phyloP scores from a whole-genome alignment of 805 yeast species.

The Spathaspora hagerdaliae region DNA sequence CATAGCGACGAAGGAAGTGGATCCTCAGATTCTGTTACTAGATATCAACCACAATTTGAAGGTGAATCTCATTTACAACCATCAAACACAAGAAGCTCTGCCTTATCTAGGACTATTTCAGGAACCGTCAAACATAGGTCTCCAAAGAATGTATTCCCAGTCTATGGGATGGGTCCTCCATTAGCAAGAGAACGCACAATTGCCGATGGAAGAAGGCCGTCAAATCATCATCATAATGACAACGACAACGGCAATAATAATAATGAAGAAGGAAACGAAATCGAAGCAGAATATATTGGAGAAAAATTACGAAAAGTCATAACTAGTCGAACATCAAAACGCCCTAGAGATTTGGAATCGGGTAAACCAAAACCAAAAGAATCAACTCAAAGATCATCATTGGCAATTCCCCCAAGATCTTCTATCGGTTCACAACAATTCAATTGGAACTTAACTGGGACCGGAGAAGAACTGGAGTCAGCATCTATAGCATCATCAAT shows the following conservation, averaged over 20 bases:
- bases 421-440: background rate
- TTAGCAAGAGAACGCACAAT: constrained; percentile 52
- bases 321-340: constrained; percentile 9
- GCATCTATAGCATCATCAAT: background rate
- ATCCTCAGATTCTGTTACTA: background rate
- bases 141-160: constrained; percentile 79
- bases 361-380: background rate
- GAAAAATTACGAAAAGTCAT: constrained; percentile 15
- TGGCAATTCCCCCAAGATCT: too few relatives aligned
- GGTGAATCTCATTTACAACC: background rate
- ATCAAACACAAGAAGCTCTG: constrained; percentile 9
- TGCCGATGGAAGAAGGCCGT: constrained; percentile 30
- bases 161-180: constrained; percentile 72
- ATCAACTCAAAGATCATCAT: background rate
- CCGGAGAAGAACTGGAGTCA: background rate
- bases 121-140: constrained; percentile 26
- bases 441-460: background rate
- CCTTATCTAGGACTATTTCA: constrained; percentile 4
- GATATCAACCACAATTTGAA: background rate
- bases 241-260: background rate
- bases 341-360: constrained; percentile 4
- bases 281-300: constrained; percentile 18
- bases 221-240: background rate
- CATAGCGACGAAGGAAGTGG: background rate
- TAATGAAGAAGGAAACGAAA: too few relatives aligned